Conservation (phyloP, 139 green algal genomes). For the Pycnococcus provasolii region DNA sequence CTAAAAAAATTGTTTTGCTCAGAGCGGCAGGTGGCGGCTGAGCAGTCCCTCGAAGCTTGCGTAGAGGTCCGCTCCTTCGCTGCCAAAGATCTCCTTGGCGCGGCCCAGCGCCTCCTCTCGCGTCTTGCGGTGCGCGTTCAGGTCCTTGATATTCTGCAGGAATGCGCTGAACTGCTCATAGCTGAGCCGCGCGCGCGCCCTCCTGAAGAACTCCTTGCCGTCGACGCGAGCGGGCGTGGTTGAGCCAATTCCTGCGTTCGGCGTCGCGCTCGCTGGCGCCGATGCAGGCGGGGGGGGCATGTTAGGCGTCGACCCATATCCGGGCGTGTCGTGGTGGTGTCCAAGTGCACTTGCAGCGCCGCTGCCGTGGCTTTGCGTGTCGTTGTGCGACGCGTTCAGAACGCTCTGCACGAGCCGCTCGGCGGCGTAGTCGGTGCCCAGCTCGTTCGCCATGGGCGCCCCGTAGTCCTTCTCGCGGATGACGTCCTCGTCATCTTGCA, state of each 20-base stretch:
- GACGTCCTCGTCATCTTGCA: constrained; percentile 32
- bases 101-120: constrained; percentile 53
- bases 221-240: constrained; percentile 10
- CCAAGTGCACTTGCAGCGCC: too few relatives aligned
- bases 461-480: too few relatives aligned
- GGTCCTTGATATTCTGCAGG: constrained; percentile 54
- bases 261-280: not conserved
- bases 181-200: constrained; percentile 40
- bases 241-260: not conserved
- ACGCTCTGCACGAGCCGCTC: too few relatives aligned
- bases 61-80: constrained; percentile 53
- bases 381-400: too few relatives aligned
- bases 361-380: too few relatives aligned
- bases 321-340: too few relatives aligned
- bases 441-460: too few relatives aligned
- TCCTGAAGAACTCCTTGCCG: constrained; percentile 31
- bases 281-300: not conserved
- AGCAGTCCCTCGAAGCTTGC: constrained; percentile 42
- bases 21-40: constrained; percentile 33
- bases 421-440: too few relatives aligned
- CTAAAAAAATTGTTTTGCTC: not conserved
- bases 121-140: constrained; percentile 56
- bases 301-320: too few relatives aligned
- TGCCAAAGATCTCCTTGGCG: constrained; percentile 51
- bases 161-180: constrained; percentile 70